Evolutionary conservation across 2,329 filamentous ascomycete genomes (phyloP), one percentile per base, ranked within the genome.

Genomic region (Lizonia empirigonia): DNA sequence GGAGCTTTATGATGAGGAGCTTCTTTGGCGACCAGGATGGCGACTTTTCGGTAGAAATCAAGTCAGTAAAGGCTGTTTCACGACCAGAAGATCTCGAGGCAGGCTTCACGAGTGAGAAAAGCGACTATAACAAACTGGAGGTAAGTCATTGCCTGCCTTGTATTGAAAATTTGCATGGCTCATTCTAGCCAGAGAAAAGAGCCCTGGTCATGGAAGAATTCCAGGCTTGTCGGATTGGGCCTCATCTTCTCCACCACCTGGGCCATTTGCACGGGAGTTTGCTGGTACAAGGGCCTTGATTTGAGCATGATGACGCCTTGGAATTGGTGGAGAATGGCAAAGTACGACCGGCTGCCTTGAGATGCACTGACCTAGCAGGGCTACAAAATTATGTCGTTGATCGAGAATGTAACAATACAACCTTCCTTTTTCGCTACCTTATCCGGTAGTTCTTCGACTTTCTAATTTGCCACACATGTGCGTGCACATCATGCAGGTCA

Each of bases 1-100:
- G 93, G 23, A 86, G 85, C 41, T 78, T 94, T 52, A 92, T 94
- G 90, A 88, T 89, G 79, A 77, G 90, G 69, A 94, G 89, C 71
- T 91, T 90, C 76, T 92, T 92, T 60, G 89, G 86, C 7, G 74
- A 81, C 0, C 89, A 92, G 70, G 77, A 89, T 55, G 89, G 89
- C 3, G 77, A 84, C 3, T 91, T 91, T 59, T 78, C 76, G 3
- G 67, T 89, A 4, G 74, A 78, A 1, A 71, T 89, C 50, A 71
- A 70, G 23, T 83, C 81, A 1, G 82, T 88, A 50, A 77, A 80
- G 10, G 82, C 81, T 7, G 63, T 77, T 3, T 49, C 53, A 9
- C 55, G 55, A 29, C 44, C 62, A 7, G 37, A 46, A 5, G 68
- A 71, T 27, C 26, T 63, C 3, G 70, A 73, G 41, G 69, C 60